Conservation (phyloP, 1,284 basidiomycete genomes). For the Golubevia pallescens region DNA sequence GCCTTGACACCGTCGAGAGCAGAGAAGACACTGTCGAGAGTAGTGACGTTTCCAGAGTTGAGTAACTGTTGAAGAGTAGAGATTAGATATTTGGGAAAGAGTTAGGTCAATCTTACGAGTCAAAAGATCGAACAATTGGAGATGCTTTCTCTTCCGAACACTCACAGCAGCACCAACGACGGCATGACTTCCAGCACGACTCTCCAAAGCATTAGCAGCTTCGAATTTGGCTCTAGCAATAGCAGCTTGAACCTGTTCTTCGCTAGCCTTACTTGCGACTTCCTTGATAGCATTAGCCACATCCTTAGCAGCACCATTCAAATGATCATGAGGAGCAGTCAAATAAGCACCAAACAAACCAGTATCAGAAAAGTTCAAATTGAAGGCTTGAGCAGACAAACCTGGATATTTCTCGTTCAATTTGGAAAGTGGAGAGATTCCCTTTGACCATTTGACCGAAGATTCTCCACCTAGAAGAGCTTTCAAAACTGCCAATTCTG, state of each 20-base stretch:
- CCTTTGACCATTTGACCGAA: conserved; percentile 57
- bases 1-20: conserved; percentile 47
- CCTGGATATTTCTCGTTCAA: conserved; percentile 27
- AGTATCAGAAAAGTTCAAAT: conserved; percentile 47
- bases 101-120: not conserved
- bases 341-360: conserved; percentile 57
- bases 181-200: conserved; percentile 16
- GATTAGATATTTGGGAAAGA: not conserved
- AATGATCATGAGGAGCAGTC: conserved; percentile 35
- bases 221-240: conserved; percentile 60
- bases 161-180: not conserved
- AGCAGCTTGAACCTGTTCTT: conserved; percentile 41
- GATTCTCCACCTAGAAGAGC: conserved; percentile 52
- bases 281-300: conserved; percentile 46
- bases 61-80: conserved; percentile 23
- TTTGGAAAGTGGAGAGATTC: conserved; percentile 44
- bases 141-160: too few species aligned
- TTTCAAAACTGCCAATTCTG: conserved; percentile 55
- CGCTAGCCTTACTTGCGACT: conserved; percentile 33
- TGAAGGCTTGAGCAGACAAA: conserved; percentile 50
- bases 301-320: conserved; percentile 37
- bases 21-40: conserved; percentile 33
- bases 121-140: not conserved
- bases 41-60: conserved; percentile 22
- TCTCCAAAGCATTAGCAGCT: conserved; percentile 40